A percentile compares a stretch with the other conserved stretches of the same genome.
These are phyloP conservation scores for Byssothecium circinans DNA, from an alignment of 2,329 filamentous ascomycete species.

Conservation along the genomic window DNA sequence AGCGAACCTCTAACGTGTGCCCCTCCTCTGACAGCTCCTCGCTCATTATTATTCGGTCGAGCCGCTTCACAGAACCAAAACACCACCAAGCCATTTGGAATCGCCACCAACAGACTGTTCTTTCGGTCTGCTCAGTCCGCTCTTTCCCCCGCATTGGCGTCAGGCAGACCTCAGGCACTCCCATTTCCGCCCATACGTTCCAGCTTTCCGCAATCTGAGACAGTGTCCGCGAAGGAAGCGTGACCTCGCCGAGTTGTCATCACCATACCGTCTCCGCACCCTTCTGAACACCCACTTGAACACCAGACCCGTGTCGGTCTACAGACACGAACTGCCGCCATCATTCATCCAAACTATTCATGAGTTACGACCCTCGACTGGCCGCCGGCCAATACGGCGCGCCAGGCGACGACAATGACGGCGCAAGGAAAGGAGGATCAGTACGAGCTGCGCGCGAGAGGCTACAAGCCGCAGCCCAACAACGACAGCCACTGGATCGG, in stretches of 20 bases:
- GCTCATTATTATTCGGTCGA: conserved; percentile 12
- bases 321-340: conserved; percentile 34
- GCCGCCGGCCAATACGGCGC: conserved; percentile 37
- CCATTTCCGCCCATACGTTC: conserved; percentile 9
- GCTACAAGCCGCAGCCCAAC: conserved; percentile 32
- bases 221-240: conserved; percentile 18
- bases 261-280: conserved; percentile 3
- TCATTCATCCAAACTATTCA: conserved; percentile 32
- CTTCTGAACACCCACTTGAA: conserved; percentile 6
- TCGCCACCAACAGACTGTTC: conserved; percentile 7
- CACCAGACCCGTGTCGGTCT: conserved; percentile 35
- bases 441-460: conserved; percentile 42
- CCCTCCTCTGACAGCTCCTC: conserved; percentile 10
- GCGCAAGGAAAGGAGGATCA: conserved; percentile 33
- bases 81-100: conserved; percentile 19
- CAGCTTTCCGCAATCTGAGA: conserved; percentile 16
- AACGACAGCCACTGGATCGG: conserved; percentile 33
- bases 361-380: conserved; percentile 42
- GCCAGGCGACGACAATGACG: conserved; percentile 24
- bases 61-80: conserved; percentile 13
- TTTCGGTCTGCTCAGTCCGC: conserved; percentile 8
- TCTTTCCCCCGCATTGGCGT: conserved; percentile 23
- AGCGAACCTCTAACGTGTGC: conserved; percentile 19
- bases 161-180: conserved; percentile 6
- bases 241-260: conserved; percentile 10